A percentile compares a stretch with the other conserved stretches of the same genome.
phyloP scores from a whole-genome alignment of 2,329 filamentous ascomycete genomes.

The Ophiostoma himal-ulmi region DNA sequence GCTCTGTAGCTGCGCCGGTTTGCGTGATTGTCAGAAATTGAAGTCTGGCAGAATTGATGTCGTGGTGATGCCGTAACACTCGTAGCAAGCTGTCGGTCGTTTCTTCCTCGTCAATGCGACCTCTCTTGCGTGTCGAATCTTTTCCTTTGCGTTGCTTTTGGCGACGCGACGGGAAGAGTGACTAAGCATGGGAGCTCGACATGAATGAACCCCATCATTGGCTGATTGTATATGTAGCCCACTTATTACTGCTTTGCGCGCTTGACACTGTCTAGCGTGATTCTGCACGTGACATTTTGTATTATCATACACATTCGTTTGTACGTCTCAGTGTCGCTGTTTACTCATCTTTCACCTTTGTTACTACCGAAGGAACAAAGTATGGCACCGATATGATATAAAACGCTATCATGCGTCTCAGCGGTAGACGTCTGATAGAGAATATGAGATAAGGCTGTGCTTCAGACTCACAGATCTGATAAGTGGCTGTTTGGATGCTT shows the following conservation, averaged over 20 bases:
- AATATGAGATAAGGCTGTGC: neutral
- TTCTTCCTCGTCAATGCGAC: slow-evolving; percentile 4
- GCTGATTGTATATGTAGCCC: neutral
- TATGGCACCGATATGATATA: neutral
- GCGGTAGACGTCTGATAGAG: neutral
- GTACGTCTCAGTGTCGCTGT: neutral
- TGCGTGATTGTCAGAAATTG: neutral
- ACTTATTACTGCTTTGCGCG: neutral
- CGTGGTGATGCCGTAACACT: slow-evolving; percentile 7
- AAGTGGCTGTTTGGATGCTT: too few species aligned
- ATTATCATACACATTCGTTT: too few species aligned
- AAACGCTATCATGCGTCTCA: neutral
- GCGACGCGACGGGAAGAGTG: slow-evolving; percentile 4
- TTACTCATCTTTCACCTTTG: neutral
- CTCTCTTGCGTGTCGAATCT: slow-evolving; percentile 4
- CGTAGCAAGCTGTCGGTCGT: slow-evolving; percentile 8
- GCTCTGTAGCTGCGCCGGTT: neutral
- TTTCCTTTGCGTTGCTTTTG: slow-evolving; percentile 9
- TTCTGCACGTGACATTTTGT: neutral
- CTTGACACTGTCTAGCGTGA: neutral
- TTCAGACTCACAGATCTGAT: neutral
- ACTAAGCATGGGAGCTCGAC: neutral
- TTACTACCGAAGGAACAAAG: neutral
- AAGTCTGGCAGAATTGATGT: neutral
- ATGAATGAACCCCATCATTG: neutral